Conservation (phyloP, 1,284 basidiomycete genomes). For the Cerrena zonata region DNA sequence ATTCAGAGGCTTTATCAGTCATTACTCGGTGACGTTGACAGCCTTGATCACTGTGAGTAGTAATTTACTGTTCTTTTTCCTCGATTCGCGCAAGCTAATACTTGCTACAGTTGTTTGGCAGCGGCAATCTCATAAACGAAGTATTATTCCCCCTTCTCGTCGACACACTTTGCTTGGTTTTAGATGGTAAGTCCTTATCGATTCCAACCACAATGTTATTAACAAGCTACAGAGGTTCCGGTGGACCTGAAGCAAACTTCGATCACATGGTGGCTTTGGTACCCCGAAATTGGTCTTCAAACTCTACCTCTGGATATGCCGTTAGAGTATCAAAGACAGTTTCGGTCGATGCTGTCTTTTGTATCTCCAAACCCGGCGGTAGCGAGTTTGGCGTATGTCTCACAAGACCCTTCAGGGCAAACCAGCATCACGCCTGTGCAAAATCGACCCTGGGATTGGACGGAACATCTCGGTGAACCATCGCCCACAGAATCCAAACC, state of each 20-base stretch:
- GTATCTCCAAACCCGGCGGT: slow-evolving; percentile 47
- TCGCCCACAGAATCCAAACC: slow-evolving; percentile 33
- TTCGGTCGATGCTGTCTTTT: slow-evolving; percentile 52
- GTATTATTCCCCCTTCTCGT: slow-evolving; percentile 59
- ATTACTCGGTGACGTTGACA: too few species aligned
- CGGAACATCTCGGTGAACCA: slow-evolving; percentile 67
- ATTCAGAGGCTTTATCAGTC: too few species aligned
- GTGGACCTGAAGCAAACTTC: slow-evolving; percentile 44
- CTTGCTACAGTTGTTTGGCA: slow-evolving; percentile 41
- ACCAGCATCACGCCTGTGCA: slow-evolving; percentile 49
- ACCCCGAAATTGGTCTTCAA: slow-evolving; percentile 46
- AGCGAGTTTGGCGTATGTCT: slow-evolving; percentile 50
- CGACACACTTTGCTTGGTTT: slow-evolving; percentile 67
- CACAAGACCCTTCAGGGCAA: slow-evolving; percentile 47
- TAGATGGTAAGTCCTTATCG: slow-evolving; percentile 62
- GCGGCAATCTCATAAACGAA: slow-evolving; percentile 44
- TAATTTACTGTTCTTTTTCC: too few species aligned
- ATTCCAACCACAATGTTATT: neutral
- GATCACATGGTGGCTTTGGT: slow-evolving; percentile 57
- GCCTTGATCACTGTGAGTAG: too few species aligned
- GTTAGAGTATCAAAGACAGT: slow-evolving; percentile 46
- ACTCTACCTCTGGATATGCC: slow-evolving; percentile 56
- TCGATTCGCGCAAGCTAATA: too few species aligned
- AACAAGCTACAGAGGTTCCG: slow-evolving; percentile 47
- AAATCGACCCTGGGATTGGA: slow-evolving; percentile 81